Evolutionary conservation across 2,329 filamentous ascomycete genomes (phyloP).

Genomic region (Colletotrichum lini): DNA sequence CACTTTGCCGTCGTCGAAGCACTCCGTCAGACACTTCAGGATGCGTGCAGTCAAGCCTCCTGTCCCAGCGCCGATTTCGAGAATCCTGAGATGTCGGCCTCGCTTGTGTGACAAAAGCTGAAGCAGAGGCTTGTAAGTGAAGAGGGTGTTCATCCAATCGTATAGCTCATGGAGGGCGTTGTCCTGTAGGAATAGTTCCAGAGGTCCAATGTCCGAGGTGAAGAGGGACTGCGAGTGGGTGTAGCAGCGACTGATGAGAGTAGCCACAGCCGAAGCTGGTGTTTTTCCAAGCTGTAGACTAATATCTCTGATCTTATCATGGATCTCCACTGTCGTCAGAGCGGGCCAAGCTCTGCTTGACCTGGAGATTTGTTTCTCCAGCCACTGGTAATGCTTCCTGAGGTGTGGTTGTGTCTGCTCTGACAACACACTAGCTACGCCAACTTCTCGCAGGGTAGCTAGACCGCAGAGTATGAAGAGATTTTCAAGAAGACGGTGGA

Average conservation of each 20-base stretch:
- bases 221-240: slow-evolving; percentile 16
- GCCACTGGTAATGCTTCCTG: slow-evolving; percentile 6
- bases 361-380: neutral
- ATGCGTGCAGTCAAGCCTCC: slow-evolving; percentile 30
- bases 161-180: slow-evolving; percentile 31
- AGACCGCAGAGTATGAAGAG: slow-evolving; percentile 20
- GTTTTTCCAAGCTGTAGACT: neutral
- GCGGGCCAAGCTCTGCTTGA: neutral
- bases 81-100: slow-evolving; percentile 52
- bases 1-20: slow-evolving; percentile 35
- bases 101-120: slow-evolving; percentile 14
- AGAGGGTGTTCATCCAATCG: slow-evolving; percentile 37
- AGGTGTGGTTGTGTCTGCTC: slow-evolving; percentile 1
- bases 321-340: neutral
- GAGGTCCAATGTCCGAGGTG: neutral
- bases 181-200: slow-evolving; percentile 24
- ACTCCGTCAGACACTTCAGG: slow-evolving; percentile 16
- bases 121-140: slow-evolving; percentile 6
- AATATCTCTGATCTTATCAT: neutral
- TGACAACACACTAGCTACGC: neutral
- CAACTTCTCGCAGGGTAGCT: neutral
- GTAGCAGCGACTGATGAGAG: slow-evolving; percentile 26
- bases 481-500: neutral
- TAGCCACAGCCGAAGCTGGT: neutral
- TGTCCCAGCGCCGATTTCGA: slow-evolving; percentile 39